phyloP scores from a whole-genome alignment of 345 rosid genomes.

The Citrus unshiu region DNA sequence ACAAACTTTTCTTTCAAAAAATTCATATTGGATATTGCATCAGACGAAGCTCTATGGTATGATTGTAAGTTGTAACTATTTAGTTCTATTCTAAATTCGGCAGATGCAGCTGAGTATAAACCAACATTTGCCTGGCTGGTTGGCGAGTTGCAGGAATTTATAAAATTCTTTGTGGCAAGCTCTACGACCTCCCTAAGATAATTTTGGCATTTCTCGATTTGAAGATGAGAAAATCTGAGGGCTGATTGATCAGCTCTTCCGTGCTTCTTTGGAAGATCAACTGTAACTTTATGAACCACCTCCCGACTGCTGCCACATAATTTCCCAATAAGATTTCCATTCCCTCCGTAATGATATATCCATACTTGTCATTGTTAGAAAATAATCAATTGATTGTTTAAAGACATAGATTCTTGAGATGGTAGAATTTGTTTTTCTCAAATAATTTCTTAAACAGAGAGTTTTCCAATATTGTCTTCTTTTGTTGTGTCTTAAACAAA shows the following conservation, averaged over 20 bases:
- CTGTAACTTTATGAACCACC: conserved; percentile 35
- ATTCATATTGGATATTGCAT: too few species aligned
- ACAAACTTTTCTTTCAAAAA: background rate
- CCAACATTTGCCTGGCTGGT: conserved; percentile 16
- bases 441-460: too few species aligned
- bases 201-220: conserved; percentile 28
- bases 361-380: conserved; percentile 11
- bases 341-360: conserved; percentile 29
- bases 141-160: conserved; percentile 17
- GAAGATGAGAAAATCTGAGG: conserved; percentile 36
- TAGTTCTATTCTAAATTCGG: conserved; percentile 31
- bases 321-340: conserved; percentile 40
- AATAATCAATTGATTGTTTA: too few species aligned
- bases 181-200: conserved; percentile 39
- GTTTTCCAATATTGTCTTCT: fast-evolving
- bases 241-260: conserved; percentile 48
- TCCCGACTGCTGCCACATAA: conserved; percentile 33
- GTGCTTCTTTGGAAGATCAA: conserved; percentile 41
- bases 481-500: too few species aligned
- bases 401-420: too few species aligned
- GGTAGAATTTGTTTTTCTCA: too few species aligned
- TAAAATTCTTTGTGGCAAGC: conserved; percentile 30
- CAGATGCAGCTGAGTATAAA: conserved; percentile 24
- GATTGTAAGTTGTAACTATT: background rate
- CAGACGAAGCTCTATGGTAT: too few species aligned